Conservation (phyloP, 2,329 filamentous ascomycete species). For the Fusarium denticulatum region DNA sequence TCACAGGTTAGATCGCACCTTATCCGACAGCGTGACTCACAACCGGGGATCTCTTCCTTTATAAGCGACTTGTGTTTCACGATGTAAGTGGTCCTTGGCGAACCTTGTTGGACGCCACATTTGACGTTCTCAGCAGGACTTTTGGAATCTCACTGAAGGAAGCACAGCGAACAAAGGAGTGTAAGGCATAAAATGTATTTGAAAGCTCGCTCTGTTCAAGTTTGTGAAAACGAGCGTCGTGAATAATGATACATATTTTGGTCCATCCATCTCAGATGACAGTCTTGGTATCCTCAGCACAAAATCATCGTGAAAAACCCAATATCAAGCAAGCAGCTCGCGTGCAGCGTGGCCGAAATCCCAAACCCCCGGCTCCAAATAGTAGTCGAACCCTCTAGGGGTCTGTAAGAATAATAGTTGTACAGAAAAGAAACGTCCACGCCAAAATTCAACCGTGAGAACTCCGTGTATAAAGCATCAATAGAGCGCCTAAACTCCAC, state of each 20-base stretch:
- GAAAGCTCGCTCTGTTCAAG: conserved; percentile 19
- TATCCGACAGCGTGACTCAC: conserved; percentile 36
- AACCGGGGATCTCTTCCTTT: conserved; percentile 30
- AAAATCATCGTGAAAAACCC: conserved; percentile 23
- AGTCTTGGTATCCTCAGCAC: conserved; percentile 38
- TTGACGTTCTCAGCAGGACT: conserved; percentile 2
- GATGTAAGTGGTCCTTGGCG: conserved; percentile 21
- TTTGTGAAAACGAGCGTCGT: conserved; percentile 39
- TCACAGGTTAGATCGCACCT: conserved; percentile 10
- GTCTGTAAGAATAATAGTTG: conserved; percentile 45
- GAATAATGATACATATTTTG: conserved; percentile 46
- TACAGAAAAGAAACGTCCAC: conserved; percentile 44
- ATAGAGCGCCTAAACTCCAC: conserved; percentile 27
- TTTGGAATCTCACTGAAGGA: not conserved
- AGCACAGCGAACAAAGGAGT: not conserved
- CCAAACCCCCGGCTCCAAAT: conserved; percentile 19
- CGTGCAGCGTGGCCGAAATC: conserved; percentile 12
- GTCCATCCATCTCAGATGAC: conserved; percentile 32
- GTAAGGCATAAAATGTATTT: conserved; percentile 1
- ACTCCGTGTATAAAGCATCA: conserved; percentile 23
- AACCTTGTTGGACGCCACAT: conserved; percentile 8
- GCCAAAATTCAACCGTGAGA: conserved; percentile 15
- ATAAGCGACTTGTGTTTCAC: conserved; percentile 37
- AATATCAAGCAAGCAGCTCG: conserved; percentile 4
- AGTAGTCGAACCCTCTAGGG: conserved; percentile 7